These are phyloP conservation scores for Aureobasidium mangrovei DNA, from an alignment of 2,329 filamentous ascomycete species.

Conservation along the genomic window DNA sequence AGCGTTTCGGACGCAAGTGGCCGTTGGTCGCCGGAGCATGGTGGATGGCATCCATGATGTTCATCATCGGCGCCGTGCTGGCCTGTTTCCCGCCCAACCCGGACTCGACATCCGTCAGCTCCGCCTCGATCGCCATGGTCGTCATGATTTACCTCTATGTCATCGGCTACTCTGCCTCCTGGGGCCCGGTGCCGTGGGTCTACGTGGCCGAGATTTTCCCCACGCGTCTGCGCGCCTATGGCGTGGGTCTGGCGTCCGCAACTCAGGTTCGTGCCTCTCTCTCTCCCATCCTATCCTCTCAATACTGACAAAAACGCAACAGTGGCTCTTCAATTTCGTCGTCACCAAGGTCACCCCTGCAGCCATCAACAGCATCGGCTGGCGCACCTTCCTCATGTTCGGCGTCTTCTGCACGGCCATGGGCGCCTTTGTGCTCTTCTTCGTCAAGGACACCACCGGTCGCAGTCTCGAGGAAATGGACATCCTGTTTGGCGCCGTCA, in stretches of 20 bases:
- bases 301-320: constrained; percentile 3
- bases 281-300: neutral
- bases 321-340: constrained; percentile 36
- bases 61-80: constrained; percentile 30
- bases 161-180: constrained; percentile 44
- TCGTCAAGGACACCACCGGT: constrained; percentile 20
- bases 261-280: constrained; percentile 15
- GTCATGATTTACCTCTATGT: constrained; percentile 48
- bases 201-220: constrained; percentile 29
- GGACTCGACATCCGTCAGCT: constrained; percentile 20
- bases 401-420: constrained; percentile 30
- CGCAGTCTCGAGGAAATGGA: constrained; percentile 20
- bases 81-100: constrained; percentile 40
- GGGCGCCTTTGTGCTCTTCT: constrained; percentile 27
- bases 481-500: constrained; percentile 17
- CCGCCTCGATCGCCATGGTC: constrained; percentile 40
- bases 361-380: constrained; percentile 33
- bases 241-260: constrained; percentile 30
- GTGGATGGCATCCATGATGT: constrained; percentile 30
- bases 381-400: constrained; percentile 34
- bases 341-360: constrained; percentile 35
- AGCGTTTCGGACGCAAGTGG: constrained; percentile 30
- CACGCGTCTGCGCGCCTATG: constrained; percentile 31
- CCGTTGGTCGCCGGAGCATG: constrained; percentile 27
- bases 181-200: constrained; percentile 46